Percentiles rank a stretch among this genome's conserved stretches.
Evolutionary conservation across 2,329 filamentous ascomycete species (phyloP).

Genomic region (Phyllosticta ampelicida): DNA sequence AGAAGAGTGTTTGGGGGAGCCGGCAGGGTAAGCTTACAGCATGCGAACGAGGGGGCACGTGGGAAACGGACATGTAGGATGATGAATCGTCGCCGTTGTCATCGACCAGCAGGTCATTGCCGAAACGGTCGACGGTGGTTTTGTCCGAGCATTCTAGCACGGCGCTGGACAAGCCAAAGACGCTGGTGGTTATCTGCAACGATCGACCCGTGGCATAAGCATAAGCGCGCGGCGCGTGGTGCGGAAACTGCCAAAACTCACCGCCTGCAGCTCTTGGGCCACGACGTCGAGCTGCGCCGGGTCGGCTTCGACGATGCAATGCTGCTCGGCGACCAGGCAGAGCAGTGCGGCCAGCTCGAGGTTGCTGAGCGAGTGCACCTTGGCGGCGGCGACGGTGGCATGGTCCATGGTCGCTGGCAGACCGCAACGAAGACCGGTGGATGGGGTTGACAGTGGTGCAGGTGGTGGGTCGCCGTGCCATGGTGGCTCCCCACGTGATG

Average conservation of each 20-base stretch:
- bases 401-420: constrained; percentile 4
- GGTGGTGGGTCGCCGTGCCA: background rate
- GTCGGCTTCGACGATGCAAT: constrained; percentile 72
- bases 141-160: constrained; percentile 61
- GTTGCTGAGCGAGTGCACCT: constrained; percentile 71
- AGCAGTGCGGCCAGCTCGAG: constrained; percentile 79
- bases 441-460: background rate
- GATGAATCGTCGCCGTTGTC: constrained; percentile 17
- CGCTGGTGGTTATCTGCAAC: constrained; percentile 51
- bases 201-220: too few relatives aligned
- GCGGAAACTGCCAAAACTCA: constrained; percentile 24
- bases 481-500: background rate
- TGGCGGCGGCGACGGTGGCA: constrained; percentile 39
- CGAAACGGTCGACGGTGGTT: constrained; percentile 75
- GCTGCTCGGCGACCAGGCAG: constrained; percentile 69
- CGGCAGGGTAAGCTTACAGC: constrained; percentile 5
- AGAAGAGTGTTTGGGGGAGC: background rate
- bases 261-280: constrained; percentile 62
- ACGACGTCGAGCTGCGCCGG: constrained; percentile 55
- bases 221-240: constrained; percentile 9
- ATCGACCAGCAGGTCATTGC: constrained; percentile 51
- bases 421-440: background rate
- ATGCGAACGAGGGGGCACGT: background rate
- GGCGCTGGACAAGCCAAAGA: constrained; percentile 61
- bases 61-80: constrained; percentile 5